Evolutionary conservation across 331 rosid species (phyloP), one percentile per base, ranked within the genome.

Genomic region (Quercus tomentella): DNA sequence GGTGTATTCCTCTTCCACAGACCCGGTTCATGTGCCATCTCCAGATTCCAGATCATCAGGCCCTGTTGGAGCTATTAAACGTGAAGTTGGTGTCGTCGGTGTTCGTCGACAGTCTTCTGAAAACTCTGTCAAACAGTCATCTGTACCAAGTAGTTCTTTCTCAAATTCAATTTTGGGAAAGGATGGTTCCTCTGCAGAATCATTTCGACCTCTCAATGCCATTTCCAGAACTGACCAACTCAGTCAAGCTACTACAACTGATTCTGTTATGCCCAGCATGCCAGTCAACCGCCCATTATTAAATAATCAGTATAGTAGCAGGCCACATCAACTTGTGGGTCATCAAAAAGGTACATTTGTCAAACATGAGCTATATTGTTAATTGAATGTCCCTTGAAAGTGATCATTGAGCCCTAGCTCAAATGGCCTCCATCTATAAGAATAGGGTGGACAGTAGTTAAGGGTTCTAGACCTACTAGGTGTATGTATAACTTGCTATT

Each of bases 1-100:
- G 75, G 84, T 91, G 76, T 93, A 93, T 93, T 93, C 97, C 68
- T 96, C 97, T 84, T 86, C 99, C 56, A 91, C 92, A 16, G 99
- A 96, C 88, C 99, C 99, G 20, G 99, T 96, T 78, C 99, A 96
- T 67, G 97, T 96, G 76, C 98, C 98, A 41, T 93, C 99, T 74
- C 94, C 99, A 58, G 96, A 91, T 89, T 90, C 96, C 78, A 89
- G 97, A 84, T 83, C 97, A 60, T 88, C 94, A 49, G 96, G 96
- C 74, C 79, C 86, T 81, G 97, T 95, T 80, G 97, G 98, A 76
- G 97, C 99, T 52, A 90, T 96, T 80, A 91, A 92, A 85, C 97
- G 98, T 63, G 99, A 93, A 76, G 97, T 91, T 68, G 98, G 98
- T 84, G 93, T 91, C 28, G 97, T 89, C 31, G 97, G 99, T 55